These are phyloP conservation scores for Apiospora aurea DNA, from an alignment of 2,329 filamentous ascomycete species.

Conservation along the genomic window DNA sequence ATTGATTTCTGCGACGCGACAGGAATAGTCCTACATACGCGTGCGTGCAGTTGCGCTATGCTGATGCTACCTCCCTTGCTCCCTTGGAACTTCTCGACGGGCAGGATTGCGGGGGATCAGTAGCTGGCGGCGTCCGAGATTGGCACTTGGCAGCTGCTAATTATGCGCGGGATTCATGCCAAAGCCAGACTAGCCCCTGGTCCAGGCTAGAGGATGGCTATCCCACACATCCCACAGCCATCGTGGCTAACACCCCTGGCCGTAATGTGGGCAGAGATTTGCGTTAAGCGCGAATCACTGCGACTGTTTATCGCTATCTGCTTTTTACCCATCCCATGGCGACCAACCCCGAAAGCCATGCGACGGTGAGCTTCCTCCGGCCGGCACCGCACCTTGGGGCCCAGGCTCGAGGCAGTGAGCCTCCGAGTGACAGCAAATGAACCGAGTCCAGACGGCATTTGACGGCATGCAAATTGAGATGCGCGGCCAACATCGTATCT, in stretches of 20 bases:
- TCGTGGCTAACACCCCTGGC: slow-evolving; percentile 1
- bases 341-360: background rate
- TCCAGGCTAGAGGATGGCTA: slow-evolving; percentile 1
- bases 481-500: background rate
- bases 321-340: background rate
- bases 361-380: no score
- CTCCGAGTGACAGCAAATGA: background rate
- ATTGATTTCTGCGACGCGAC: background rate
- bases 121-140: slow-evolving; percentile 11
- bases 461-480: background rate
- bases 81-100: background rate
- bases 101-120: slow-evolving; percentile 3
- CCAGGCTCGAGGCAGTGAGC: background rate
- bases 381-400: no score
- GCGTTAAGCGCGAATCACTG: slow-evolving; percentile 11
- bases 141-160: background rate
- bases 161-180: slow-evolving; percentile 12
- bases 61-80: background rate
- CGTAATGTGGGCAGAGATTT: slow-evolving; percentile 12
- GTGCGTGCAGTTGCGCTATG: no score
- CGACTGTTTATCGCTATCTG: slow-evolving; percentile 5
- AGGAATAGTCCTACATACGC: background rate
- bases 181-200: slow-evolving; percentile 6
- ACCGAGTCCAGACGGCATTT: background rate
- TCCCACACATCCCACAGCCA: slow-evolving; percentile 17